Evolutionary conservation across 129 eudicot species (phyloP), one percentile per base, ranked within the genome.

Genomic region (Ambrosia trifida): DNA sequence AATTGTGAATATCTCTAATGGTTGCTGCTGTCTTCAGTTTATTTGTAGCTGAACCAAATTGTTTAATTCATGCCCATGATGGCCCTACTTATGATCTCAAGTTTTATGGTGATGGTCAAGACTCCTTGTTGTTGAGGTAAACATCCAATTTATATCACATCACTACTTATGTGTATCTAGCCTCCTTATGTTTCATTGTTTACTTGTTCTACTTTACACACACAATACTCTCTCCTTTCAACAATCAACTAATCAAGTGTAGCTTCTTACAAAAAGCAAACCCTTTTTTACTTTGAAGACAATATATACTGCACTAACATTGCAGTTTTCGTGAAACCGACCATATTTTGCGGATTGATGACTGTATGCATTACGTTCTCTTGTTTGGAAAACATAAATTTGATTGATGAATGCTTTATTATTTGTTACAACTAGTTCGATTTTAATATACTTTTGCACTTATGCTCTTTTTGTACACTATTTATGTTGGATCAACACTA

Each of bases 31-130:
- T 77, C 78, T 68, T 50, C 57, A 89, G 98, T 73, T 84, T 86
- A 73, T 35, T 28, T 50, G 83, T 74, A 72, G 89, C 93, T 50
- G 85, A 87, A 76, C 97, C 98, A 2, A 63, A 24, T n/a, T 82
- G 82, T 69, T 74, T 86, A 68, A 66, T 82, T 70, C 91, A 73
- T 60, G 98, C 83, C 57, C 98, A 94, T 72, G 89, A 90, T 67
- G 98, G 97, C 12, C 96, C 97, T 35, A 88, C 93, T 61, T 94
- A 94, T 82, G 98, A 90, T 85, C 85, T 94, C 62, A 87, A 94
- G 78, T 90, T 94, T 72, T 89, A 84, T 53, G 89, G 85, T 14
- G 66, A 74, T n/a, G 86, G 75, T 6, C 87, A 84, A n/a, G 93
- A 89, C 72, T 79, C 91, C 7, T 69, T 94, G 83, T 84, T 94